Base-by-base conservation (phyloP, 345 rosid species). In the Eucalyptus dawsonii region DNA sequence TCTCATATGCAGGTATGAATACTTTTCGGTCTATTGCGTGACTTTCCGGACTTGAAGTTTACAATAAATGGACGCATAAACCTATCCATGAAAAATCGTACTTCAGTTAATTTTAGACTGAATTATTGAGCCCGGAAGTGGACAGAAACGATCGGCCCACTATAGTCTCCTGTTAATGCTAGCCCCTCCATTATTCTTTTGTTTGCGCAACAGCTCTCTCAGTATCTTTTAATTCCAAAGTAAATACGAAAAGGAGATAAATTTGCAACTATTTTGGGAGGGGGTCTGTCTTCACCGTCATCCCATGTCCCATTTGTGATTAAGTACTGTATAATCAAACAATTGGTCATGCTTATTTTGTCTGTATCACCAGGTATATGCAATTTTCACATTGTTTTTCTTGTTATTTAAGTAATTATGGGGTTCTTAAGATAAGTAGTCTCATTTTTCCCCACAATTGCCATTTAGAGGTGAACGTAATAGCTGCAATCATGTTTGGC, bases 21-120 rank as follows among this genome's bases (percentile, higher is more conserved):
- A 56, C 62, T 56, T 56, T 56, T 56, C 29, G 19, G 96, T 45
- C 97, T 98, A 88, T 91, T 97, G 93, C 97, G 97, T 86, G 99
- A 97, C 92, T 97, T 96, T 91, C 99, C 98, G 2, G 96, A 95
- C 91, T 92, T 97, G 45, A 95, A 88, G 88, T 97, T 97, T 92
- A 96, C 99, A 50, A 94, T 96, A 91, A 98, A 98, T 92, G 99
- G 99, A 80, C 0, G 47, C 13, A 17, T 51, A 51, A 51, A 51
- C 54, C 54, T 17, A 51, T 17, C 9, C 9, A 51, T 51, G 54
- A 51, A 51, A 51, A 51, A 51, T 51, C 54, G 0, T 51, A 50
- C 54, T 15, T 50, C 54, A 51, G 21, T 51, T 51, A 51, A 51
- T 51, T 51, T 16, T 51, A 51, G 21, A 51, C 9, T 51, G 9